Evolutionary conservation across 2,329 filamentous ascomycete species (phyloP), one percentile per base, ranked within the genome.

Genomic region (Botryotinia narcissicola): DNA sequence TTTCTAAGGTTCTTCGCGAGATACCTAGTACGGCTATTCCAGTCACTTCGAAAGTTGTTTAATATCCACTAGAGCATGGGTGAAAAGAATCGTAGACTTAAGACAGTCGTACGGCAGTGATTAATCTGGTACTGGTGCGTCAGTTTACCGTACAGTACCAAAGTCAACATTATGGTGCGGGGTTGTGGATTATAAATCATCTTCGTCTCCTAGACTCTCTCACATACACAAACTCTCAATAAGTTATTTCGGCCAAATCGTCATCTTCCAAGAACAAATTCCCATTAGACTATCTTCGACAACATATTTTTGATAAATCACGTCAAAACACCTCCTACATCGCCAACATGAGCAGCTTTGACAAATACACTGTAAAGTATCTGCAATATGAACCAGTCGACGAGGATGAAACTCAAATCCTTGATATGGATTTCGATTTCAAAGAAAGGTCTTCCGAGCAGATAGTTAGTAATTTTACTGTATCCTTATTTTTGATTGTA

Each of bases 101-200:
- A 25, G 0, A 4, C n/a, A 40, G 14, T 3, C 16, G 25, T 51
- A 51, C 46, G 5, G 20, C 22, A 51, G 8, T 2, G 8, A 12
- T 25, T n/a, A n/a, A 8, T 4, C 29, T 25, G 9, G 1, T 4
- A 32, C 18, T 64, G 44, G 16, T 1, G 3, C 22, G 1, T 16
- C n/a, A 14, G 10, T 12, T 61, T 25, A 4, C 3, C 5, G 14
- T 4, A 40, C 8, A 12, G 14, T 5, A 9, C 14, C 3, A 9
- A 16, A 40, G 10, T 2, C 14, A 6, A 8, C 14, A 0, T 9
- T 20, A 7, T 4, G 18, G 14, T 25, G 6, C 9, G 4, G 18
- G 7, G 32, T 51, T 20, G 35, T 20, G n/a, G 10, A 29, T n/a
- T 67, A 67, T 1, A 18, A 44, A 29, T 44, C 20, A 51, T n/a